Conservation (phyloP, 495 filamentous ascomycete species). For the Aspergillus kassunensis region DNA sequence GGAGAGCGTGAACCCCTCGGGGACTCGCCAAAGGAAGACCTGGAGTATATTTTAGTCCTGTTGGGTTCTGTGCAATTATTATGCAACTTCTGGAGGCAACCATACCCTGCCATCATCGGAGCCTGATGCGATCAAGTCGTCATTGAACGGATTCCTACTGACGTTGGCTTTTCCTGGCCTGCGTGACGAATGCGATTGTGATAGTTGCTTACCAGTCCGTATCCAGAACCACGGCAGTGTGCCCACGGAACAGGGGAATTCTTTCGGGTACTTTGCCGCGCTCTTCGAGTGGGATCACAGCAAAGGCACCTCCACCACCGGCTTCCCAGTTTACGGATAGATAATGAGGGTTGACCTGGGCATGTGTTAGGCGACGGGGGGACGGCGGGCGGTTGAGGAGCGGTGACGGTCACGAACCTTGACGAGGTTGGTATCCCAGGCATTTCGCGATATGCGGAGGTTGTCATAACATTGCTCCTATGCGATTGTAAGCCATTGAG, state of each 20-base stretch:
- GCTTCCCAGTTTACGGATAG: constrained; percentile 98
- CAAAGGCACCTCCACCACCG: constrained; percentile 93
- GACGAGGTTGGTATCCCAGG: constrained; percentile 97
- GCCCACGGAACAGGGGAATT: constrained; percentile 91
- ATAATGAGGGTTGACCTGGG: constrained; percentile 89
- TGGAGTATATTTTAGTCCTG: constrained; percentile 22
- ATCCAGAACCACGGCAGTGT: constrained; percentile 92
- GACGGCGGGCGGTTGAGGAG: constrained; percentile 27
- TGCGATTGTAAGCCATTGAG: constrained; percentile 10
- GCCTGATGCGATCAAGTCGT: constrained; percentile 84
- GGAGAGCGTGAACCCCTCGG: constrained; percentile 77
- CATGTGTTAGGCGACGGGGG: constrained; percentile 20
- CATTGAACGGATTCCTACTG: constrained; percentile 87
- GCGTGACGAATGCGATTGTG: neutral
- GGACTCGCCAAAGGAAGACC: constrained; percentile 94
- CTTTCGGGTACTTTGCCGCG: constrained; percentile 85
- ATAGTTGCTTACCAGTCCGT: constrained; percentile 79
- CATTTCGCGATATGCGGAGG: constrained; percentile 88
- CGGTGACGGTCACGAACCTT: constrained; percentile 57
- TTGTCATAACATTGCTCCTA: constrained; percentile 96
- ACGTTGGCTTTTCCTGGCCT: constrained; percentile 22
- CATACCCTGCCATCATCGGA: constrained; percentile 90
- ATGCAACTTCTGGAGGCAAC: neutral
- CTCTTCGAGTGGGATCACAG: constrained; percentile 88
- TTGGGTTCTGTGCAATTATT: neutral